Conservation (phyloP, 169 alveolate species). For the Plasmodium knowlesi region DNA sequence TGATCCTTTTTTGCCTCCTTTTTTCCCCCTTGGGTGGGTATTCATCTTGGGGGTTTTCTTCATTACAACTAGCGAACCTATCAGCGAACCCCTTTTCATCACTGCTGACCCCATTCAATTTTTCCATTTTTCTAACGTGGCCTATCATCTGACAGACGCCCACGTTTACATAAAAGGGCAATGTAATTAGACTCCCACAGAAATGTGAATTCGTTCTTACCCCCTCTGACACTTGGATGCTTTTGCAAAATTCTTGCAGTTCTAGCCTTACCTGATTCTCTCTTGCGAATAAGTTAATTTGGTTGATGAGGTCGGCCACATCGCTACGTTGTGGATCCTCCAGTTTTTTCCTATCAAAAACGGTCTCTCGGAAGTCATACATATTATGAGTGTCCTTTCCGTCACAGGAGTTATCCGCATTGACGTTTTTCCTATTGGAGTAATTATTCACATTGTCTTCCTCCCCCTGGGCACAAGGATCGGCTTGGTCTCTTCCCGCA, state of each 20-base stretch:
- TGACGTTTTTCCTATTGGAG: not conserved
- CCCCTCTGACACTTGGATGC: conserved; percentile 7
- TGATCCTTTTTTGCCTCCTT: not conserved
- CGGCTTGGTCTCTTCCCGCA: not conserved
- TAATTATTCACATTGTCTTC: not conserved
- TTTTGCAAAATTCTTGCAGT: conserved; percentile 36
- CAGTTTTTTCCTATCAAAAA: not conserved
- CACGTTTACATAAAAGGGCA: conserved; percentile 34
- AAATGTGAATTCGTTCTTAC: conserved; percentile 10
- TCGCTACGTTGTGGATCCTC: not conserved
- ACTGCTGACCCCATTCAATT: not conserved
- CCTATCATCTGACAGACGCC: not conserved
- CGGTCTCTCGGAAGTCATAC: not conserved
- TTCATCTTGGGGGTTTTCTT: not conserved
- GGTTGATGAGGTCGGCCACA: not conserved
- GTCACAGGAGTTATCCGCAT: not conserved
- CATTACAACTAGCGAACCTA: not conserved
- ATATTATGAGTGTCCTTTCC: not conserved
- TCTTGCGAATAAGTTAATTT: not conserved
- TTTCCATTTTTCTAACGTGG: not conserved
- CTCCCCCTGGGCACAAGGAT: not conserved
- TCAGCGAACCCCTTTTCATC: not conserved
- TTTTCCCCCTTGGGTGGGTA: not conserved
- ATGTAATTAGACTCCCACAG: conserved; percentile 39
- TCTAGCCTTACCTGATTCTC: conserved; percentile 41